Conservation (phyloP, 2,329 filamentous ascomycete genomes). For the Aspergillus sp. region DNA sequence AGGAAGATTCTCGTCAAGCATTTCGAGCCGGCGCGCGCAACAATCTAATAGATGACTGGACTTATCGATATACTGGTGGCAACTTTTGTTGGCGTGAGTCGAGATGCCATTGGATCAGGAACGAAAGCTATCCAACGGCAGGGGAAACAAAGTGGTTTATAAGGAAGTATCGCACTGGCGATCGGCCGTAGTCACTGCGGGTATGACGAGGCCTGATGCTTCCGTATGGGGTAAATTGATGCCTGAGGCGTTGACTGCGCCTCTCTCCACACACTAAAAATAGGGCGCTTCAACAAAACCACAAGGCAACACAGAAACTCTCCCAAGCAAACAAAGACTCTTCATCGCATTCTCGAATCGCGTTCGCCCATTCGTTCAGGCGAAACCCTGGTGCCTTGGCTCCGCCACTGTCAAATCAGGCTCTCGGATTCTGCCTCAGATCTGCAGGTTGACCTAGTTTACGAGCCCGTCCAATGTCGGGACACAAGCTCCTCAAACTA, state of each 20-base stretch:
- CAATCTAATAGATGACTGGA: background rate
- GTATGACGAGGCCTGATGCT: constrained; percentile 6
- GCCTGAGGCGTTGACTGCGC: constrained; percentile 8
- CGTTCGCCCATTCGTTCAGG: background rate
- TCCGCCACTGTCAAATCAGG: constrained; percentile 7
- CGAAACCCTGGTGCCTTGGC: constrained; percentile 11
- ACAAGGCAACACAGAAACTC: constrained; percentile 11
- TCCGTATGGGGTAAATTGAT: background rate
- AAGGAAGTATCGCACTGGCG: background rate
- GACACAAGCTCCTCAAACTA: background rate
- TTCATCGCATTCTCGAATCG: background rate
- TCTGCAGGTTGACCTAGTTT: background rate
- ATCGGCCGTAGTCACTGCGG: background rate
- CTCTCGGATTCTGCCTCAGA: background rate
- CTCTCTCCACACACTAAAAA: constrained; percentile 5
- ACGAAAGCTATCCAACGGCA: background rate
- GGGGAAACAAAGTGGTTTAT: constrained; percentile 9
- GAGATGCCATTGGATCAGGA: constrained; percentile 14
- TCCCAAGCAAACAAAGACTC: background rate
- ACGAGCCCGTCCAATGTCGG: background rate
- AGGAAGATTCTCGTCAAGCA: constrained; percentile 95
- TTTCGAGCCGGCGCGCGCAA: constrained; percentile 38
- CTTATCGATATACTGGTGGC: background rate
- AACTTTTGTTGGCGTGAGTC: background rate
- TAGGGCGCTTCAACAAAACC: background rate